Evolutionary conservation across 805 yeast species (phyloP).

Genomic region (Wickerhamomyces canadensis): DNA sequence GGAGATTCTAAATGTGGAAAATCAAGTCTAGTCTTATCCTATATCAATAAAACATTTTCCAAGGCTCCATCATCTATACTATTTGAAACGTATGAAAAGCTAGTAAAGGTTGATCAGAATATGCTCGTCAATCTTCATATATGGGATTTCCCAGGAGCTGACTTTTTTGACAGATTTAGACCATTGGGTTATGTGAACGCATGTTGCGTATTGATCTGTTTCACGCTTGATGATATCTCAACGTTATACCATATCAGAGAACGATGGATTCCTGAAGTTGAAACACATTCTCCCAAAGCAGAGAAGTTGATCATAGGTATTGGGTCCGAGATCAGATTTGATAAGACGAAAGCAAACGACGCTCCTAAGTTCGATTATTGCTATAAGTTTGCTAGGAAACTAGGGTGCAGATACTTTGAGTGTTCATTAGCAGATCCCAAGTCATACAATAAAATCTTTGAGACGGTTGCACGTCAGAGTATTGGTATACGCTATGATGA

Average conservation of each 20-base stretch:
- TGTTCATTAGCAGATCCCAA: constrained; percentile 23
- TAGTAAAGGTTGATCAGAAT: constrained; percentile 9
- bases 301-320: constrained; percentile 33
- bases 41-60: constrained; percentile 12
- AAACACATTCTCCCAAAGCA: constrained; percentile 33
- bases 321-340: constrained; percentile 31
- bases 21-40: constrained; percentile 19
- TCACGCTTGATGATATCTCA: constrained; percentile 29
- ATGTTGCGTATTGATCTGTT: constrained; percentile 33
- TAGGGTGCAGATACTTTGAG: constrained; percentile 31
- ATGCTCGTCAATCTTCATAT: constrained; percentile 27
- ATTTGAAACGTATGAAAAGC: constrained; percentile 22
- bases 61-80: constrained; percentile 3
- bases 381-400: constrained; percentile 25
- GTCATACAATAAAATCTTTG: constrained; percentile 16
- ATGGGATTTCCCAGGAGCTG: constrained; percentile 39
- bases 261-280: constrained; percentile 39
- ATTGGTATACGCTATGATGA: background rate
- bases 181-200: constrained; percentile 38
- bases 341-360: constrained; percentile 18
- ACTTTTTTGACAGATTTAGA: constrained; percentile 34
- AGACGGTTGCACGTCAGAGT: constrained; percentile 9
- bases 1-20: constrained; percentile 26
- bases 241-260: constrained; percentile 32
- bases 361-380: constrained; percentile 24